Evolutionary conservation across 2,329 filamentous ascomycete genomes (phyloP).

Genomic region (Calonectria henricotiae): DNA sequence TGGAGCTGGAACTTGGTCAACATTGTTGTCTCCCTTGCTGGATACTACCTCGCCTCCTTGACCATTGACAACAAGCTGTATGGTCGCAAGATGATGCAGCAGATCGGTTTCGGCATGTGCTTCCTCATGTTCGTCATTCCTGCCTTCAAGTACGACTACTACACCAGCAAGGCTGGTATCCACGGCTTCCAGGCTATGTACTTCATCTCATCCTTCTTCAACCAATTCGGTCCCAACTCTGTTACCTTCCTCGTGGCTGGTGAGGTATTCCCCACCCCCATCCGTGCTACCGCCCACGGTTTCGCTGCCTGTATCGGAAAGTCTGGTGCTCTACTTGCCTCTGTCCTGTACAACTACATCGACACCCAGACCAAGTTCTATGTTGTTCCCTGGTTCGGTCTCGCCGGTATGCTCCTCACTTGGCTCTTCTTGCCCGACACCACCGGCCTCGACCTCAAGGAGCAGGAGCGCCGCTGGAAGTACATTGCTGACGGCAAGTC

Average conservation of each 20-base stretch:
- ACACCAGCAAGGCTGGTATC: conserved; percentile 80
- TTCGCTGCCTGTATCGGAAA: conserved; percentile 95
- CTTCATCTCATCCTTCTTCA: conserved; percentile 98
- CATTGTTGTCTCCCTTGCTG: conserved; percentile 85
- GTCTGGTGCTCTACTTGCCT: conserved; percentile 87
- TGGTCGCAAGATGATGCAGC: conserved; percentile 96
- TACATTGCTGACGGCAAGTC: conserved; percentile 87
- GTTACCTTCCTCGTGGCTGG: conserved; percentile 97
- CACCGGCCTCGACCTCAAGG: conserved; percentile 95
- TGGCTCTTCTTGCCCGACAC: conserved; percentile 94
- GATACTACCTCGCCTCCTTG: conserved; percentile 92
- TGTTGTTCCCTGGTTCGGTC: conserved; percentile 95
- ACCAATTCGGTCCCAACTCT: conserved; percentile 97
- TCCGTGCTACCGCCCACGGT: conserved; percentile 94
- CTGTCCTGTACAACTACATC: conserved; percentile 97
- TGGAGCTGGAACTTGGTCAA: conserved; percentile 97
- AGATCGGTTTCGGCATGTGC: conserved; percentile 91
- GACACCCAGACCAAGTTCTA: conserved; percentile 87
- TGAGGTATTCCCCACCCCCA: conserved; percentile 95
- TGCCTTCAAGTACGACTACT: conserved; percentile 90
- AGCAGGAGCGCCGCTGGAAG: conserved; percentile 94
- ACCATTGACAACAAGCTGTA: conserved; percentile 97
- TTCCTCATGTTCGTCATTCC: conserved; percentile 96
- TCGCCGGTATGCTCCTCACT: conserved; percentile 88
- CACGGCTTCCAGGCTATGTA: conserved; percentile 98